phyloP scores from a whole-genome alignment of 768 basidiomycete genomes.

The Hydnomerulius pinastri region DNA sequence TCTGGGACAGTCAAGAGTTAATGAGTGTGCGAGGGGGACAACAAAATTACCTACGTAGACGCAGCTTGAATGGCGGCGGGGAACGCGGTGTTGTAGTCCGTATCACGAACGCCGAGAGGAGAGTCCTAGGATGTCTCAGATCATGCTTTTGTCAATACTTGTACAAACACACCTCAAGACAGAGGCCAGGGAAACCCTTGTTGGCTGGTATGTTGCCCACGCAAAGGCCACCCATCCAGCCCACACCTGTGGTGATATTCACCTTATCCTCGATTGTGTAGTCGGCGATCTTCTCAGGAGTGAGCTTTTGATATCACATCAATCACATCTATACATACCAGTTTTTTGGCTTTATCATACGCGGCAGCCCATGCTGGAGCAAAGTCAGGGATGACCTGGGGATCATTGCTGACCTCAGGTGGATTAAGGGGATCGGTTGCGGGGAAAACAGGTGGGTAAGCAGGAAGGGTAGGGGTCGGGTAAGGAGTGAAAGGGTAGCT shows the following conservation, averaged over 20 bases:
- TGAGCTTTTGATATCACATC: conserved; percentile 8
- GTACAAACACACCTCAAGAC: no score
- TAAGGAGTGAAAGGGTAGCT: conserved; percentile 55
- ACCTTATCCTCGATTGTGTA: conserved; percentile 67
- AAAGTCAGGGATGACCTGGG: conserved; percentile 46
- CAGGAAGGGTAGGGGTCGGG: conserved; percentile 57
- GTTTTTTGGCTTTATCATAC: conserved; percentile 56
- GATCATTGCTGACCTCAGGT: conserved; percentile 49
- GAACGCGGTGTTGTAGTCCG: conserved; percentile 75
- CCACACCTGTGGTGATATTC: conserved; percentile 62
- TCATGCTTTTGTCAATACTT: no score
- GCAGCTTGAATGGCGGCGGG: conserved; percentile 83
- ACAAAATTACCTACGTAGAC: conserved; percentile 56
- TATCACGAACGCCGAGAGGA: conserved; percentile 76
- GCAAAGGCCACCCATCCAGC: conserved; percentile 55
- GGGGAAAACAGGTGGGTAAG: conserved; percentile 56
- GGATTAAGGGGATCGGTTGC: conserved; percentile 56
- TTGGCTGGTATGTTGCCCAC: conserved; percentile 68
- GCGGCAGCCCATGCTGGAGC: conserved; percentile 57
- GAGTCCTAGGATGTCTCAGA: no score
- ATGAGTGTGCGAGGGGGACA: neutral
- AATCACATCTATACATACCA: conserved; percentile 50
- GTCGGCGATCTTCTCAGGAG: conserved; percentile 37
- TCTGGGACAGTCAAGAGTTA: conserved; percentile 31
- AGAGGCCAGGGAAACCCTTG: conserved; percentile 64